phyloP scores from a whole-genome alignment of 306 rosid species.

The Malus orientalis region DNA sequence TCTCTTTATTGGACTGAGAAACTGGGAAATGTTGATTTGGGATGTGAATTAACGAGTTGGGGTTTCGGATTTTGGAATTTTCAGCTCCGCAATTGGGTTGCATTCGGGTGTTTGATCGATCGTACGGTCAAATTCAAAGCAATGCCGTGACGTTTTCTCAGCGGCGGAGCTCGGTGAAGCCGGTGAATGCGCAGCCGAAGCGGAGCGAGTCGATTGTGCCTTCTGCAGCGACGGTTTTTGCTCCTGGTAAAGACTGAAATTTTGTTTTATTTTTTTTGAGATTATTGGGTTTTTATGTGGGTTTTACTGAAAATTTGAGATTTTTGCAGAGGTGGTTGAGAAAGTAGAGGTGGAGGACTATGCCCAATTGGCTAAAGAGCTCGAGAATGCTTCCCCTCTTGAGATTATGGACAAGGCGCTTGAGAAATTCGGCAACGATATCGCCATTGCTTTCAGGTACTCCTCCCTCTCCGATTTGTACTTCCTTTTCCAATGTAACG shows the following conservation, averaged over 20 bases:
- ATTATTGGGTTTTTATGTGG: not conserved
- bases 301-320: not conserved
- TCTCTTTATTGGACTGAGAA: not conserved
- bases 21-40: not conserved
- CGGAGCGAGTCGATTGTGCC: conserved; percentile 43
- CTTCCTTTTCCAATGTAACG: not conserved
- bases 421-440: conserved; percentile 59
- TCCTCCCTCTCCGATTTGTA: not conserved
- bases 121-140: conserved; percentile 4
- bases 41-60: not conserved
- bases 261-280: not conserved
- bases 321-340: conserved; percentile 53
- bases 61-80: not conserved
- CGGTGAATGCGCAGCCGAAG: conserved; percentile 40
- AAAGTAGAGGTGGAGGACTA: conserved; percentile 38
- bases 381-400: conserved; percentile 72
- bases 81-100: conserved; percentile 51
- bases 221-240: conserved; percentile 36
- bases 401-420: conserved; percentile 71
- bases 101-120: conserved; percentile 25
- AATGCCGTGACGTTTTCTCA: conserved; percentile 22
- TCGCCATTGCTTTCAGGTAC: conserved; percentile 89
- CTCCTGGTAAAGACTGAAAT: conserved; percentile 34
- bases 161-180: conserved; percentile 31
- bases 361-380: conserved; percentile 39